Conservation (phyloP, 495 filamentous ascomycete genomes). For the Neurospora hispaniola region DNA sequence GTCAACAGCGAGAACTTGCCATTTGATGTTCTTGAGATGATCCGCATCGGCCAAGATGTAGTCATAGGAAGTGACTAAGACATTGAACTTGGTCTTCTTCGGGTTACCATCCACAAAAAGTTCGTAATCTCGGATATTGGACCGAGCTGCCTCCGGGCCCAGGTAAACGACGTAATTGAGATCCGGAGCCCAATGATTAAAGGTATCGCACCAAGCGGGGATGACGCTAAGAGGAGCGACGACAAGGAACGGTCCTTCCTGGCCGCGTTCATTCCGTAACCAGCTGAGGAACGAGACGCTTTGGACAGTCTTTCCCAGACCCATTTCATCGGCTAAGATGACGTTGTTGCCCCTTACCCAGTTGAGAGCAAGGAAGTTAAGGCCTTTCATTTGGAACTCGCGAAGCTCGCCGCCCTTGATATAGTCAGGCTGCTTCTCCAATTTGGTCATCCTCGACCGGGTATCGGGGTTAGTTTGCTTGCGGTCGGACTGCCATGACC, state of each 20-base stretch:
- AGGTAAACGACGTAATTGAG: slow-evolving; percentile 96
- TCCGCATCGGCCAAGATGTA: slow-evolving; percentile 73
- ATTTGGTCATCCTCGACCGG: slow-evolving; percentile 59
- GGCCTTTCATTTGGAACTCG: slow-evolving; percentile 85
- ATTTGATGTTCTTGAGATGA: slow-evolving; percentile 78
- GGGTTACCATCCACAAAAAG: slow-evolving; percentile 73
- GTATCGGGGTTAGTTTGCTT: slow-evolving; percentile 65
- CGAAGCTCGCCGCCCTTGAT: slow-evolving; percentile 77
- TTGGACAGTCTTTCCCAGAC: slow-evolving; percentile 95
- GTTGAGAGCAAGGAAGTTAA: slow-evolving; percentile 91
- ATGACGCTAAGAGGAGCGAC: slow-evolving; percentile 94
- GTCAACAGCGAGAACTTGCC: slow-evolving; percentile 94
- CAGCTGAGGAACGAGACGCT: slow-evolving; percentile 96
- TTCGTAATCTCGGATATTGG: slow-evolving; percentile 78
- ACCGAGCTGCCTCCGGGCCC: slow-evolving; percentile 70
- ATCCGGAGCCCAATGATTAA: slow-evolving; percentile 93
- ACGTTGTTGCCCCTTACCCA: slow-evolving; percentile 89
- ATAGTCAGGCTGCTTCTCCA: slow-evolving; percentile 69
- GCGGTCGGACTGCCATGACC: slow-evolving; percentile 63
- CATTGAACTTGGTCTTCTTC: slow-evolving; percentile 85
- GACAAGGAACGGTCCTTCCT: slow-evolving; percentile 91
- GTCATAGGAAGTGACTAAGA: slow-evolving; percentile 90
- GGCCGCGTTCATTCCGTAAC: slow-evolving; percentile 81
- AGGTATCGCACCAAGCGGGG: slow-evolving; percentile 95
- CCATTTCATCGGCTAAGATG: slow-evolving; percentile 97